Evolutionary conservation across 2,329 filamentous ascomycete genomes (phyloP).

Genomic region (Eutypella sp.): DNA sequence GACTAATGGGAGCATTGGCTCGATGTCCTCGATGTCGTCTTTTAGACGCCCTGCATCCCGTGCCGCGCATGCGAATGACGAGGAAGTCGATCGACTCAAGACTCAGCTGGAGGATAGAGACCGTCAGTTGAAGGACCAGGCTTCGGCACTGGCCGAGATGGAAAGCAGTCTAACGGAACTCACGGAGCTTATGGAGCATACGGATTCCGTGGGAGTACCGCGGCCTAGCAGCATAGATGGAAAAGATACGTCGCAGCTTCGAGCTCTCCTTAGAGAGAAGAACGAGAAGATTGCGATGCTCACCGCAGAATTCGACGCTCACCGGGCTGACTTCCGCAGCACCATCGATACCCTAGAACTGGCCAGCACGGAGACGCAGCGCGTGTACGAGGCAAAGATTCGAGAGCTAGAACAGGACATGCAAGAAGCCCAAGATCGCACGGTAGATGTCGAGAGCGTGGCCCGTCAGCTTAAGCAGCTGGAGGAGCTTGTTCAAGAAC

Average conservation of each 20-base stretch:
- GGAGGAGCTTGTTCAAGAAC: constrained; percentile 91
- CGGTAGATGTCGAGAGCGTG: constrained; percentile 86
- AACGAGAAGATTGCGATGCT: constrained; percentile 94
- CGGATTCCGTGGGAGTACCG: constrained; percentile 36
- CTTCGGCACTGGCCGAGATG: constrained; percentile 79
- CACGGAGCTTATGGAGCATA: constrained; percentile 63
- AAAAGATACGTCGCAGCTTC: constrained; percentile 70
- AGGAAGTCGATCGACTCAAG: constrained; percentile 69
- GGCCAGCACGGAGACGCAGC: constrained; percentile 90
- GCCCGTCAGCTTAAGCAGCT: constrained; percentile 89
- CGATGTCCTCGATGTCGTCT: constrained; percentile 46
- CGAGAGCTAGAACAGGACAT: constrained; percentile 81
- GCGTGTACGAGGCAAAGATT: constrained; percentile 92
- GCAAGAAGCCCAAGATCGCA: constrained; percentile 73
- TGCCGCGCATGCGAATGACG: constrained; percentile 49
- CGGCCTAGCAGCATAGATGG: constrained; percentile 53
- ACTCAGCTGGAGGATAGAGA: constrained; percentile 78
- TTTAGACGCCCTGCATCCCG: constrained; percentile 50
- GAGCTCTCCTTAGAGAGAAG: constrained; percentile 83
- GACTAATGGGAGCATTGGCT: constrained; percentile 50
- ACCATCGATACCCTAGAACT: constrained; percentile 96
- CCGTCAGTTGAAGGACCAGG: constrained; percentile 82
- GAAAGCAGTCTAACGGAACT: constrained; percentile 47
- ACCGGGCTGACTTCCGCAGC: constrained; percentile 91
- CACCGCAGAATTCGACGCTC: constrained; percentile 89